Evolutionary conservation across 129 eudicot genomes (phyloP).

Genomic region (Tagetes patula): DNA sequence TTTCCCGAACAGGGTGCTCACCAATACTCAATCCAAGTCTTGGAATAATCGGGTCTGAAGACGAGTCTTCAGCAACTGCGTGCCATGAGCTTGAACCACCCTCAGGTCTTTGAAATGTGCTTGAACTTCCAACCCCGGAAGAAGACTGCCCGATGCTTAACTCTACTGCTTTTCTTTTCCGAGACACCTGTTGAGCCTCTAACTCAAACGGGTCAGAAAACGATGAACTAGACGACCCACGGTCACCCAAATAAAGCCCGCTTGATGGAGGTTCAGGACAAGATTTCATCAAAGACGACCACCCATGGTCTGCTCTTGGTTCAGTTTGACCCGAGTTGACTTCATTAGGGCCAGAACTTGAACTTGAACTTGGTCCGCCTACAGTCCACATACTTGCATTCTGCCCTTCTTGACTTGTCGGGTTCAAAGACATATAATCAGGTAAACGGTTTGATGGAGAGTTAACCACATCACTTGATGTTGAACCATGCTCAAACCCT

Average conservation of each 20-base stretch:
- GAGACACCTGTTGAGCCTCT: slow-evolving; percentile 58
- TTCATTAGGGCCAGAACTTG: slow-evolving; percentile 34
- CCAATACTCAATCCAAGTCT: slow-evolving; percentile 58
- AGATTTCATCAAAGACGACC: slow-evolving; percentile 45
- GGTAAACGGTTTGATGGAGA: slow-evolving; percentile 46
- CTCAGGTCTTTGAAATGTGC: slow-evolving; percentile 39
- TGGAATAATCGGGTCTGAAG: slow-evolving; percentile 47
- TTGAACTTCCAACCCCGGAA: slow-evolving; percentile 60
- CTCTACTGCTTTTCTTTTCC: slow-evolving; percentile 75
- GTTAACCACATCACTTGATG: slow-evolving; percentile 48
- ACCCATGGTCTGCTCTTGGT: slow-evolving; percentile 40
- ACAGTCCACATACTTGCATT: slow-evolving; percentile 43
- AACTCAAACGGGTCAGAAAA: slow-evolving; percentile 25
- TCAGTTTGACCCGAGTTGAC: slow-evolving; percentile 31
- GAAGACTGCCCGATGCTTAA: slow-evolving; percentile 63
- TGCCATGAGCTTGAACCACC: slow-evolving; percentile 45
- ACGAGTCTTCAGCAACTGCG: slow-evolving; percentile 25
- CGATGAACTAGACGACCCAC: slow-evolving; percentile 44
- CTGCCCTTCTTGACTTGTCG: slow-evolving; percentile 42
- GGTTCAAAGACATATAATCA: slow-evolving; percentile 45
- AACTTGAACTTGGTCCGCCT: slow-evolving; percentile 68
- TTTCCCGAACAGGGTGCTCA: slow-evolving; percentile 32
- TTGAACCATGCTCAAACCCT: slow-evolving; percentile 57
- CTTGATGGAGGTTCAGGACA: slow-evolving; percentile 40
- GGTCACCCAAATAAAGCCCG: slow-evolving; percentile 43